Evolutionary conservation across 306 rosid species (phyloP), one percentile per base, ranked within the genome.

Genomic region (Begonia loranthoides): DNA sequence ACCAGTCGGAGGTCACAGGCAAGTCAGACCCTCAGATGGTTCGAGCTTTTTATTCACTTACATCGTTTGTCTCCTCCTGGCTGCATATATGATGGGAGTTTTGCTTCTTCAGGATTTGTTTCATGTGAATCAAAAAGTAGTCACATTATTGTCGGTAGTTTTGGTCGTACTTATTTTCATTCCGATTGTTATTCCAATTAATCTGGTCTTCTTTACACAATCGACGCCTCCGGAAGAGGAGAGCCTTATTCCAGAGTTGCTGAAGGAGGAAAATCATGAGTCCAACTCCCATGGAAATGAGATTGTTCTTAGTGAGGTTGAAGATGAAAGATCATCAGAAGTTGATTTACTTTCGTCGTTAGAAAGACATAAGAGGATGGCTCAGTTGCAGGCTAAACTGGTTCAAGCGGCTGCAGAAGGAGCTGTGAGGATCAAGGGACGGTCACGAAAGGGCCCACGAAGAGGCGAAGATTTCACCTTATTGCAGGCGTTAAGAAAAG

Each of bases 401-500:
- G 44, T 77, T 9, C 83, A 75, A 57, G 75, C 76, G 41, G 69
- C 84, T 12, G 77, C 87, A 17, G 62, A 69, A 9, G 80, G 80
- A 62, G 77, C 79, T 9, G 61, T 74, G 53, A 78, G 77, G 73
- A 52, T 73, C 52, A 80, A 65, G 65, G 45, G 61, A 43, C n/a
- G 47, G 9, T 13, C 36, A n/a, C 69, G 70, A 58, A 73, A 66
- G 64, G 94, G 96, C 7, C 96, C 96, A 0, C 84, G 2, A 34
- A 70, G 83, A 76, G 96, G 96, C 51, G 95, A 86, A 66, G 93
- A 90, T 65, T 86, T 85, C 69, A 90, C 95, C 34, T 67, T 90
- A 67, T 64, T 40, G 56, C 99, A 90, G 75, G 99, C 99, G 56
- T 65, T 90, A 68, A 78, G 80, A 24, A 90, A 86, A 56, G 99